Evolutionary conservation across 495 filamentous ascomycete species (phyloP), one percentile per base, ranked within the genome.

Genomic region (Rhypophila decipiens): DNA sequence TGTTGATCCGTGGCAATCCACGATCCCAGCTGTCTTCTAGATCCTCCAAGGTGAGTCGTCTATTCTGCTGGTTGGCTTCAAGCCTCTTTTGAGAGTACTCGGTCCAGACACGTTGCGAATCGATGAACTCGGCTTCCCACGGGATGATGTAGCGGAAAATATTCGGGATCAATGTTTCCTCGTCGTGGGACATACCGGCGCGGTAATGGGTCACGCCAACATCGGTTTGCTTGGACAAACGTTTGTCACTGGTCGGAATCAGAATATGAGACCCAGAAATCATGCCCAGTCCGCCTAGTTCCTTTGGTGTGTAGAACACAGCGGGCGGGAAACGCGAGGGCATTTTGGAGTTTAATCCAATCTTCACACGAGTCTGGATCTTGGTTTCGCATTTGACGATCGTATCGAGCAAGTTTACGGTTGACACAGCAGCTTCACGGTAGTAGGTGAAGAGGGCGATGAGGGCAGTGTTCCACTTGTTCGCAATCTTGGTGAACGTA

Each of bases 371-470:
- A 7, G 94, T 99, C 70, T 99, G 94, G 46, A 99, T 99, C 74
- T 99, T 99, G 11, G 94, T 99, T 69, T 99, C 94, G 59, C 94
- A 97, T 67, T 99, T 99, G 56, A 99, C 94, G 54, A 99, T 99
- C 1, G 91, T 97, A 61, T 99, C 94, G 2, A 99, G 77, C 12
- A 99, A 73, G 49, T 89, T 88, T 58, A 97, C 90, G 1, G 94
- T 99, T 8, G 88, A 93, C n/a, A 97, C 90, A 24, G 90, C 94
- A 33, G 94, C 94, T 61, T 99, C 94, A 59, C 94, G 89, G 61
- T 97, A 99, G 65, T 99, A 99, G 0, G 94, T 99, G 72, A 99
- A 99, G 21, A 99, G 76, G n/a, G 94, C 91, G 60, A 99, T 99
- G 47, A 99, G 71, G 5, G 86, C 90, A 0, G 94, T 97, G 66